Evolutionary conservation across 202 grass and related monocot genomes (phyloP).

Genomic region (Musa balbisiana): DNA sequence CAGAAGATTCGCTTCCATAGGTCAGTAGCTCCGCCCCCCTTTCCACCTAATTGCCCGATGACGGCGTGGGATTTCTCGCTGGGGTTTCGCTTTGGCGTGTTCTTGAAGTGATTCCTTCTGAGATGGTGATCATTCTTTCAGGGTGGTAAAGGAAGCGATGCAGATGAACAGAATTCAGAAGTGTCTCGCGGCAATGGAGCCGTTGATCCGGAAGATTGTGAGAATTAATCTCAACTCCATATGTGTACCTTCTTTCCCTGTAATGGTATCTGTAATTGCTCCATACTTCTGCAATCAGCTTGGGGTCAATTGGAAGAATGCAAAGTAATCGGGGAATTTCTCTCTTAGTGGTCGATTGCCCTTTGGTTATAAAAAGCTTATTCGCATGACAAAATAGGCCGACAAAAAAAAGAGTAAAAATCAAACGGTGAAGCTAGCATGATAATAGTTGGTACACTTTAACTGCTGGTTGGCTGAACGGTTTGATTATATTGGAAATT

Average conservation of each 20-base stretch:
- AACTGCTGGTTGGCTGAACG: too few species aligned
- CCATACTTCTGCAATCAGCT: not conserved
- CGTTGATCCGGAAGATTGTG: conserved; percentile 40
- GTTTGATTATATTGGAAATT: too few species aligned
- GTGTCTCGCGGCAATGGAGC: conserved; percentile 31
- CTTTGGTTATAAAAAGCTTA: not conserved
- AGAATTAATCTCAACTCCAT: conserved; percentile 9
- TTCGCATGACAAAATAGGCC: too few species aligned
- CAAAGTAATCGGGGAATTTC: not conserved
- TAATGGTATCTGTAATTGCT: too few species aligned
- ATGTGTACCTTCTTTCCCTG: not conserved
- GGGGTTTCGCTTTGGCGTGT: not conserved
- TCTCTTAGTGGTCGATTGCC: not conserved
- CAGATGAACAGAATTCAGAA: conserved; percentile 25
- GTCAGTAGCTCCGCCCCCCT: not conserved
- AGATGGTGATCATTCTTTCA: conserved; percentile 9
- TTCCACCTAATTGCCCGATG: not conserved
- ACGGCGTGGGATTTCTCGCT: not conserved
- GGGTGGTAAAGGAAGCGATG: conserved; percentile 28
- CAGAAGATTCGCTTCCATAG: conserved; percentile 20
- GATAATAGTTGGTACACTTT: too few species aligned
- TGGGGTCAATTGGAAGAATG: not conserved
- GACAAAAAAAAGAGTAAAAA: too few species aligned
- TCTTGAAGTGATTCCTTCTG: not conserved
- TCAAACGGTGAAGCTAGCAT: too few species aligned